A percentile compares a stretch with the other conserved stretches of the same genome.
Evolutionary conservation across 495 filamentous ascomycete species (phyloP).

Genomic region (Talaromyces stipitatus): DNA sequence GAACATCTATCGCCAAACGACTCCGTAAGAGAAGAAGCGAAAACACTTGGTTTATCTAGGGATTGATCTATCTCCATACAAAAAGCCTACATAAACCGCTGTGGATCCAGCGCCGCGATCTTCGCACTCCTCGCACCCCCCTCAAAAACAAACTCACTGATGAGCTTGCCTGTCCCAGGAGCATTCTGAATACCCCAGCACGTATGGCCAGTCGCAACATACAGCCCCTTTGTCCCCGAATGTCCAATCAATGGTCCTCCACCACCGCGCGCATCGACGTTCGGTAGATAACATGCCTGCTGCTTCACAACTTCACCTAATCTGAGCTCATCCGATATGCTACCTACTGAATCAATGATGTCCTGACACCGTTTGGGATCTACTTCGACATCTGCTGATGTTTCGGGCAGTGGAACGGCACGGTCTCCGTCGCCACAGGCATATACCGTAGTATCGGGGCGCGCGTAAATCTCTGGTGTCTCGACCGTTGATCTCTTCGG

Average conservation of each 20-base stretch:
- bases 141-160: slow-evolving; percentile 81
- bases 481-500: slow-evolving; percentile 52
- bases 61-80: not conserved
- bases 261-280: slow-evolving; percentile 52
- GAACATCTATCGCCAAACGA: too few relatives aligned
- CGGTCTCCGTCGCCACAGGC: slow-evolving; percentile 88
- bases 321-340: slow-evolving; percentile 67
- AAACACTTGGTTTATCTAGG: too few relatives aligned
- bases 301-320: slow-evolving; percentile 69
- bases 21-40: too few relatives aligned
- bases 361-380: slow-evolving; percentile 79
- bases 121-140: slow-evolving; percentile 70
- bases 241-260: slow-evolving; percentile 70
- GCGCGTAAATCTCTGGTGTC: slow-evolving; percentile 88
- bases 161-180: slow-evolving; percentile 80
- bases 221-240: slow-evolving; percentile 66
- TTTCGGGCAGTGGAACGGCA: slow-evolving; percentile 63
- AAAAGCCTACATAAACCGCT: slow-evolving; percentile 32
- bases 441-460: slow-evolving; percentile 84
- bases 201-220: slow-evolving; percentile 85
- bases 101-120: slow-evolving; percentile 63
- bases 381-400: slow-evolving; percentile 68
- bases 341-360: slow-evolving; percentile 71
- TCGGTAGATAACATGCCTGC: slow-evolving; percentile 94
- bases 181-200: slow-evolving; percentile 99